Evolutionary conservation across 805 yeast species (phyloP), one percentile per base, ranked within the genome.

Genomic region (Candida alai): DNA sequence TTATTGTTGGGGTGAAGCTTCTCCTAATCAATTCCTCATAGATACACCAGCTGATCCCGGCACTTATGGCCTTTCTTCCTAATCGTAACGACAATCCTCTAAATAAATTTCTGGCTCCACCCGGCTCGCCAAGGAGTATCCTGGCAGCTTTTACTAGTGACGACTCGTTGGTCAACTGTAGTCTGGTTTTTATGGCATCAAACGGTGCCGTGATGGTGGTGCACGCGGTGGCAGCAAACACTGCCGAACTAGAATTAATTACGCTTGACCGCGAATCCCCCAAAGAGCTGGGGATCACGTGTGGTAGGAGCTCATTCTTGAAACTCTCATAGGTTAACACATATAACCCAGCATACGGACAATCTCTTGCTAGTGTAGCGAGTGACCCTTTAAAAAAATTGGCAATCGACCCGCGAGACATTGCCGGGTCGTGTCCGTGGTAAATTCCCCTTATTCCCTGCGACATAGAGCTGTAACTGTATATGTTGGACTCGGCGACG

Each of bases 41-140:
- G 16, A 93, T 80, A 39, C 96, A 86, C 98, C 98, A 93, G 32
- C 96, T 88, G 41, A 93, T 87, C 1, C 96, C 97, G 0, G 97
- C 90, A 57, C 95, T 84, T 30, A 85, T 56, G 0, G 90, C 96
- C 59, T 93, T 93, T 47, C 97, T 70, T 4, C 82, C 70, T 32
- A 93, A 68, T 44, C 98, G 68, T 46, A 93, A 67, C 25, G 86
- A 74, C 19, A 93, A 61, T 0, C 98, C 98, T 55, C 86, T 81
- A 55, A 93, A 89, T 34, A 93, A 63, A 29, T 79, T 73, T 17
- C 57, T 43, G 17, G 70, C 44, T 66, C 80, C 57, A 62, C 89
- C 48, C 55, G 61, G 40, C 45, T 62, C 46, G 60, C 49, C 37
- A 70, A 73, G 19, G 32, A 34, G 65, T 44, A 6, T 84, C 69